Evolutionary conservation across 768 basidiomycete genomes (phyloP).

Genomic region (Imleria badia): DNA sequence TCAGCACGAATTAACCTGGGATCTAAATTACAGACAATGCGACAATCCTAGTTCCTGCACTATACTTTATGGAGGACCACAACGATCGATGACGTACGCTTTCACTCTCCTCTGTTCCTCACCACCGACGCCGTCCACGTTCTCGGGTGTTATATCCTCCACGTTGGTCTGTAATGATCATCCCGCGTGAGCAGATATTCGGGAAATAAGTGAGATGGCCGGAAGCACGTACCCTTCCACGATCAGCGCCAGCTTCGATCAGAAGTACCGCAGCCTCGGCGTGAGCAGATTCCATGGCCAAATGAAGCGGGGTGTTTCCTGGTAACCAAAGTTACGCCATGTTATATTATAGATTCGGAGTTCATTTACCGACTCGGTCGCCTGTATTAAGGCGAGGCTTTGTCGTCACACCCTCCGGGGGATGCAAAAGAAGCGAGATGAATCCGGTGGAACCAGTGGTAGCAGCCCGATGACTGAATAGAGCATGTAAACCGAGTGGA

Average conservation of each 20-base stretch:
- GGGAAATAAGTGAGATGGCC: neutral
- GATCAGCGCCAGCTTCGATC: constrained; percentile 95
- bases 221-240: constrained; percentile 65
- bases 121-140: constrained; percentile 88
- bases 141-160: constrained; percentile 85
- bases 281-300: constrained; percentile 96
- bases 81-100: constrained; percentile 71
- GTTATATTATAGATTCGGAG: neutral
- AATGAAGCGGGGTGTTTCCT: constrained; percentile 96
- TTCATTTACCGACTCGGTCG: constrained; percentile 66
- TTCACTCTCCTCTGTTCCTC: constrained; percentile 77
- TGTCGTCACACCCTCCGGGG: constrained; percentile 60
- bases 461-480: constrained; percentile 84
- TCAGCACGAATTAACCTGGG: neutral
- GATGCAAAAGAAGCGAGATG: constrained; percentile 79
- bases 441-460: constrained; percentile 94
- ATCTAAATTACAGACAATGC: neutral
- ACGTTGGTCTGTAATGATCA: constrained; percentile 60
- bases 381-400: constrained; percentile 86
- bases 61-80: constrained; percentile 43
- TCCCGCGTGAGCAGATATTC: neutral
- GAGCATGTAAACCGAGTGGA: constrained; percentile 1
- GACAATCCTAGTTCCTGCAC: neutral
- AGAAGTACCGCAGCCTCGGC: constrained; percentile 87
- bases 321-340: constrained; percentile 11